A percentile compares a stretch with the other conserved stretches of the same genome.
Conservation (phyloP, 768 basidiomycete genomes). For the Amanita muscaria region DNA sequence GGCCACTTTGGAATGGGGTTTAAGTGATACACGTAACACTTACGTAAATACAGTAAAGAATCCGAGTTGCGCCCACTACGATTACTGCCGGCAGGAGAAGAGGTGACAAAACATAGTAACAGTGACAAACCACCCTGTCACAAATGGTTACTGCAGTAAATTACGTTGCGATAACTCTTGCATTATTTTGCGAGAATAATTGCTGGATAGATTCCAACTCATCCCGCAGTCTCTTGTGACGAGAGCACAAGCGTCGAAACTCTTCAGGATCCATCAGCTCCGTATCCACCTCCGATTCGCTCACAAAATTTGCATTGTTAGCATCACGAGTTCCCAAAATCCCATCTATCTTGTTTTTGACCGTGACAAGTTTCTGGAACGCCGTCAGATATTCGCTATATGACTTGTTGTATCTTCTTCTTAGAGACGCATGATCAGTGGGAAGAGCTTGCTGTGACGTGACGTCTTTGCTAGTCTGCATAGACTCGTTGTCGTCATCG, state of each 20-base stretch:
- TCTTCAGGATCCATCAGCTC: slow-evolving; percentile 46
- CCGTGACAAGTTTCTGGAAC: slow-evolving; percentile 37
- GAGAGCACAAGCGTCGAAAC: slow-evolving; percentile 32
- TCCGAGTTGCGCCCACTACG: background rate
- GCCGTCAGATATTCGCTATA: slow-evolving; percentile 44
- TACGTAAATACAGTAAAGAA: too few species aligned
- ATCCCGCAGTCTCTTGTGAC: slow-evolving; percentile 38
- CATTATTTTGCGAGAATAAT: background rate
- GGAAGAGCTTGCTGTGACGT: slow-evolving; percentile 23
- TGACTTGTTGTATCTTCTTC: slow-evolving; percentile 40
- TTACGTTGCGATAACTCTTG: background rate
- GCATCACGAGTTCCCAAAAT: slow-evolving; percentile 34
- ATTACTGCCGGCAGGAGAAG: too few species aligned
- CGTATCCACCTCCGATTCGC: slow-evolving; percentile 46
- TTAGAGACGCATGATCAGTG: slow-evolving; percentile 44
- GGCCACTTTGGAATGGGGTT: too few species aligned
- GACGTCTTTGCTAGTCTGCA: slow-evolving; percentile 16
- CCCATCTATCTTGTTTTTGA: slow-evolving; percentile 34
- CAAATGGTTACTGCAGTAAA: too few species aligned
- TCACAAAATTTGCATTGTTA: slow-evolving; percentile 25
- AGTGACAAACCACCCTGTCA: too few species aligned
- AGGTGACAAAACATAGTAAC: too few species aligned
- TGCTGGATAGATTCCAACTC: slow-evolving; percentile 43
- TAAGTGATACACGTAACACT: too few species aligned
- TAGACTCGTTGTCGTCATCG: slow-evolving; percentile 43